Evolutionary conservation across 1,284 basidiomycete genomes (phyloP).

Genomic region (Afroboletus lepidellus): DNA sequence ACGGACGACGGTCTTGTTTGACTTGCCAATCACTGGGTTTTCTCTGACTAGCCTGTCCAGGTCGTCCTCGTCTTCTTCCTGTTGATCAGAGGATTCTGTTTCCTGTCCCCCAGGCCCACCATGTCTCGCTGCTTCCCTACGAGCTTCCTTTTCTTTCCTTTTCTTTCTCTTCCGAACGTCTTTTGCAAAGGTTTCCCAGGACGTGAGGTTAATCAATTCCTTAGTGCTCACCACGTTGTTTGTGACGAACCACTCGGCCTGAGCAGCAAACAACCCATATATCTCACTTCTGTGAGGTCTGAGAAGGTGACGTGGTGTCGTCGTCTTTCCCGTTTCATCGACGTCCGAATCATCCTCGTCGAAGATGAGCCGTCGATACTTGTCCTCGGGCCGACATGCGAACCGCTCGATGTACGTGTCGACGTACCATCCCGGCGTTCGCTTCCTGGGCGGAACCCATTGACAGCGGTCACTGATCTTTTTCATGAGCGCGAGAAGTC

Average conservation of each 20-base stretch:
- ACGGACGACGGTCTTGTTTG: slow-evolving; percentile 15
- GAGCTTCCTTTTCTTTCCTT: slow-evolving; percentile 17
- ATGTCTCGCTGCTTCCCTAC: slow-evolving; percentile 23
- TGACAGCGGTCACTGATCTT: slow-evolving; percentile 37
- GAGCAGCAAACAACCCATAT: slow-evolving; percentile 43
- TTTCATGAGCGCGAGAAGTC: slow-evolving; percentile 39
- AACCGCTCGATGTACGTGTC: slow-evolving; percentile 33
- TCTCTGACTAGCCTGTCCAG: slow-evolving; percentile 15
- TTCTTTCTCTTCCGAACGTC: slow-evolving; percentile 33
- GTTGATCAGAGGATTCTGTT: slow-evolving; percentile 10
- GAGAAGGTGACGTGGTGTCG: slow-evolving; percentile 37
- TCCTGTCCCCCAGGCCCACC: slow-evolving; percentile 26
- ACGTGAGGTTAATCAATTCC: slow-evolving; percentile 39
- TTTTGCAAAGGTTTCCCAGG: slow-evolving; percentile 46
- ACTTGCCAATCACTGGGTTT: slow-evolving; percentile 33
- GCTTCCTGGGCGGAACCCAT: slow-evolving; percentile 32
- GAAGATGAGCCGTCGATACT: slow-evolving; percentile 36
- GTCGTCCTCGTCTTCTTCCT: not conserved
- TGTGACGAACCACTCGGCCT: slow-evolving; percentile 52
- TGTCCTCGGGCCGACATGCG: slow-evolving; percentile 29
- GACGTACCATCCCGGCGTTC: slow-evolving; percentile 52
- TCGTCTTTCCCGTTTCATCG: slow-evolving; percentile 28
- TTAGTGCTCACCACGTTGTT: slow-evolving; percentile 36
- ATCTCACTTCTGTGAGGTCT: slow-evolving; percentile 46
- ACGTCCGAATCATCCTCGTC: slow-evolving; percentile 36